These are phyloP conservation scores for Didymella glomerata DNA, from an alignment of 2,329 filamentous ascomycete species.

Conservation along the genomic window DNA sequence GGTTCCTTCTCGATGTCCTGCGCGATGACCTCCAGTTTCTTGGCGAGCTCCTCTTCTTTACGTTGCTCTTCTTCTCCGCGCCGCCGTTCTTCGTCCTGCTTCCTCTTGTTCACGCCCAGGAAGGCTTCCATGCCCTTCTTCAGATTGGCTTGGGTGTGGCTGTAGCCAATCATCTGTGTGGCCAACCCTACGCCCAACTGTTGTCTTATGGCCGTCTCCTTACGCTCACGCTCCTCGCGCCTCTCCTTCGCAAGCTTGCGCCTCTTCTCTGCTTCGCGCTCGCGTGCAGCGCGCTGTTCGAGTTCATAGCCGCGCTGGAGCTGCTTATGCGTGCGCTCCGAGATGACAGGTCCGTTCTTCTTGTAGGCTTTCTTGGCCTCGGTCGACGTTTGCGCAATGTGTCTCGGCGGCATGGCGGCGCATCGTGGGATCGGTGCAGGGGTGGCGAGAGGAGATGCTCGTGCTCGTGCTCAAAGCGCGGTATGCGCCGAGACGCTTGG, in stretches of 20 bases:
- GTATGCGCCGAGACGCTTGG: constrained; percentile 13
- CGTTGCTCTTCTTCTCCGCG: constrained; percentile 29
- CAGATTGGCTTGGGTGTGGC: constrained; percentile 47
- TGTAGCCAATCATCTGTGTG: constrained; percentile 52
- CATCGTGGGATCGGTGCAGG: constrained; percentile 4
- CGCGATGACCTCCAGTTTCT: constrained; percentile 33
- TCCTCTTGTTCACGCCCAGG: constrained; percentile 39
- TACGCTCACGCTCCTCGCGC: constrained; percentile 43
- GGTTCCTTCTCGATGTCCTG: constrained; percentile 43
- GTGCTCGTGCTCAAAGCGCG: neutral
- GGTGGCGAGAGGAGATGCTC: constrained; percentile 4
- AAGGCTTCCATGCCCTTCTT: constrained; percentile 52
- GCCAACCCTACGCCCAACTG: constrained; percentile 48
- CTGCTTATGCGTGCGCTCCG: constrained; percentile 39
- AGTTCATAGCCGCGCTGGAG: constrained; percentile 44
- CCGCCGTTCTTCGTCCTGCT: constrained; percentile 31
- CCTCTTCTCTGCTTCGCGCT: constrained; percentile 46
- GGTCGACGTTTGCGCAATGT: constrained; percentile 46
- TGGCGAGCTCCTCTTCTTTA: constrained; percentile 27
- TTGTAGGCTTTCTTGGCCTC: constrained; percentile 48
- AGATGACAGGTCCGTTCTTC: constrained; percentile 38
- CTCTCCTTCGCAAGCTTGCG: constrained; percentile 43
- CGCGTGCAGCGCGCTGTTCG: constrained; percentile 43
- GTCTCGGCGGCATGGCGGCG: constrained; percentile 38
- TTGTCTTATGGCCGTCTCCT: constrained; percentile 40